Conservation (phyloP, 2,329 filamentous ascomycete species). For the Huntiella bhutanensis region DNA sequence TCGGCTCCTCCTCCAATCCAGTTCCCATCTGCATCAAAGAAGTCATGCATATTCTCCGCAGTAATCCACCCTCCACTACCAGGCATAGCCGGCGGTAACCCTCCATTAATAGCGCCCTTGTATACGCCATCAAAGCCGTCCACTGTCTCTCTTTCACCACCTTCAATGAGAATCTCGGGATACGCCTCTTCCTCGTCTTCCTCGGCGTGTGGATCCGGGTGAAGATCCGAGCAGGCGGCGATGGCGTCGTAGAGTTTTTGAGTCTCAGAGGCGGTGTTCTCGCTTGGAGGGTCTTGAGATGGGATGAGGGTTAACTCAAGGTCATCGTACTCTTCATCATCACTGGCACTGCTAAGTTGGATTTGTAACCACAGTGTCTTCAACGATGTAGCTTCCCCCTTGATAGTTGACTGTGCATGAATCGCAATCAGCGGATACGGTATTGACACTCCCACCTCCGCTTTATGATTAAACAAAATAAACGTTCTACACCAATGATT, state of each 20-base stretch:
- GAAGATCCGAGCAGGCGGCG: constrained; percentile 54
- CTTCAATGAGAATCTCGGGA: constrained; percentile 34
- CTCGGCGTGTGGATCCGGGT: constrained; percentile 47
- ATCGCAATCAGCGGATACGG: constrained; percentile 58
- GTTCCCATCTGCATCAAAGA: constrained; percentile 63
- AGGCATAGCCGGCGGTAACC: constrained; percentile 46
- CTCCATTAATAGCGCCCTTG: constrained; percentile 27
- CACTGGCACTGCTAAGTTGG: constrained; percentile 39
- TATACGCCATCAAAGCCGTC: constrained; percentile 39
- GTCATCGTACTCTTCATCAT: constrained; percentile 41
- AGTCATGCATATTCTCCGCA: constrained; percentile 73
- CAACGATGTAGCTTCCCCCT: constrained; percentile 20
- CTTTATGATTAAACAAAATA: constrained; percentile 41
- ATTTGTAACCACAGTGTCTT: constrained; percentile 49
- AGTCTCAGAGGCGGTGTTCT: constrained; percentile 14
- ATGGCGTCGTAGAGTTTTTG: constrained; percentile 47
- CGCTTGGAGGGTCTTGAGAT: constrained; percentile 14
- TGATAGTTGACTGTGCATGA: constrained; percentile 44
- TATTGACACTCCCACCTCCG: constrained; percentile 43
- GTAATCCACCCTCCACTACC: constrained; percentile 75
- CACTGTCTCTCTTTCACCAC: constrained; percentile 30
- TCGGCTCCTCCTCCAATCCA: constrained; percentile 37
- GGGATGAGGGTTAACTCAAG: constrained; percentile 52
- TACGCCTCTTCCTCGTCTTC: constrained; percentile 33
- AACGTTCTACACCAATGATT: constrained; percentile 22